Evolutionary conservation across 768 basidiomycete species (phyloP).

Genomic region (Phylloporus sp.): DNA sequence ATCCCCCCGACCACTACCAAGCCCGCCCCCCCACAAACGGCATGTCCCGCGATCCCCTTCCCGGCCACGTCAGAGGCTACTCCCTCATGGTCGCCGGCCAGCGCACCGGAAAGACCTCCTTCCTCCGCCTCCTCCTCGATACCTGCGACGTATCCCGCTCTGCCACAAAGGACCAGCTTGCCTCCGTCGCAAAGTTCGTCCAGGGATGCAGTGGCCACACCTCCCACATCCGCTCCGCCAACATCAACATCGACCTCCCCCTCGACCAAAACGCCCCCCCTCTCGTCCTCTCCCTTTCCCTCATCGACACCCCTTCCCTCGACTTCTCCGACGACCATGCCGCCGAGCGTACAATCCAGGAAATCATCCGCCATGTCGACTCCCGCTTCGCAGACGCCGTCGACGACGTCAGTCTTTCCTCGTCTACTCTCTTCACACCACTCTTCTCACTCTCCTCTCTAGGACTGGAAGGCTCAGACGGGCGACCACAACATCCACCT

Average conservation of each 20-base stretch:
- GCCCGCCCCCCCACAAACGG: constrained; percentile 23
- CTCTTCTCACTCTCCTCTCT: constrained; percentile 17
- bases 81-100: constrained; percentile 80
- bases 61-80: constrained; percentile 36
- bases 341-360: constrained; percentile 58
- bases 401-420: constrained; percentile 61
- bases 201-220: constrained; percentile 71
- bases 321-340: constrained; percentile 64
- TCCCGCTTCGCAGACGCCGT: constrained; percentile 65
- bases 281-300: constrained; percentile 55
- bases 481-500: constrained; percentile 80
- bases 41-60: constrained; percentile 25
- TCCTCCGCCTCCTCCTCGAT: constrained; percentile 81
- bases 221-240: constrained; percentile 62
- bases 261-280: constrained; percentile 41
- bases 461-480: constrained; percentile 69
- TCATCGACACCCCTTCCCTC: constrained; percentile 79
- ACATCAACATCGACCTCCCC: constrained; percentile 67
- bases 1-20: constrained; percentile 32
- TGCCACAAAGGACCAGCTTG: constrained; percentile 69
- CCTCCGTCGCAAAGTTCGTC: constrained; percentile 76
- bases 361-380: constrained; percentile 70
- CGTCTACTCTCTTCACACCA: constrained; percentile 13
- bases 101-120: constrained; percentile 81
- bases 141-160: constrained; percentile 62